A percentile compares a stretch with the other conserved stretches of the same genome.
Conservation (phyloP, 768 basidiomycete species). For the Boletus eberwhitei region DNA sequence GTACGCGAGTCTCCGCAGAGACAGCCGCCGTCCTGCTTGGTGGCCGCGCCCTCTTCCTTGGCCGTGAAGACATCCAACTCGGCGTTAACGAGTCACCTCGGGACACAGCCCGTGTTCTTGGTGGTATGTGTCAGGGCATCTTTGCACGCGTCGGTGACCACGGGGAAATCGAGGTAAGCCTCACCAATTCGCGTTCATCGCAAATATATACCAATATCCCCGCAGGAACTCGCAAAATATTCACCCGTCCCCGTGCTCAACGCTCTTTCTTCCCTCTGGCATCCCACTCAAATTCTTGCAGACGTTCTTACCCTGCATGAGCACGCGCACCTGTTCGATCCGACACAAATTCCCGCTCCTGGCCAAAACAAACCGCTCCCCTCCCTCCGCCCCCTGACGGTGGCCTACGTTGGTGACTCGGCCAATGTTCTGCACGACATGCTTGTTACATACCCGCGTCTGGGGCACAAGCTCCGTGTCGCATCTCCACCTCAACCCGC, state of each 20-base stretch:
- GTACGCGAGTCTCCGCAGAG: conserved; percentile 87
- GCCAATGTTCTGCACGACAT: conserved; percentile 97
- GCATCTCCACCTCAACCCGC: conserved; percentile 64
- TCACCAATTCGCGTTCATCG: background rate
- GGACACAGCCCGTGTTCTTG: conserved; percentile 85
- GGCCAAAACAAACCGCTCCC: conserved; percentile 37
- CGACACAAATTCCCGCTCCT: conserved; percentile 14
- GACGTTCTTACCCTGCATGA: conserved; percentile 91
- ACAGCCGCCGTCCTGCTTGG: conserved; percentile 77
- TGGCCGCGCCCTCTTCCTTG: conserved; percentile 87
- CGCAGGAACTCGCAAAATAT: conserved; percentile 85
- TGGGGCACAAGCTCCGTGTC: conserved; percentile 83
- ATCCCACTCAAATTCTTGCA: conserved; percentile 93
- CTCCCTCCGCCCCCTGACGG: conserved; percentile 71
- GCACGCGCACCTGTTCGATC: conserved; percentile 52
- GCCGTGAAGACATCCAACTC: conserved; percentile 87
- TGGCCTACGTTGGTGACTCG: conserved; percentile 92
- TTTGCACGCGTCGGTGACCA: conserved; percentile 96
- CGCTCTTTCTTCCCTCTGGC: conserved; percentile 93
- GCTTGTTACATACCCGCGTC: conserved; percentile 89
- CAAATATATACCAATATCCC: background rate
- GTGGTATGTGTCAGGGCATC: conserved; percentile 94
- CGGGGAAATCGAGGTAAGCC: conserved; percentile 81
- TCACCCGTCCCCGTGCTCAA: conserved; percentile 95
- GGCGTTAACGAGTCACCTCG: conserved; percentile 89